Conservation (phyloP, 441 rosid species). For the Pelargonium fulgidum region DNA sequence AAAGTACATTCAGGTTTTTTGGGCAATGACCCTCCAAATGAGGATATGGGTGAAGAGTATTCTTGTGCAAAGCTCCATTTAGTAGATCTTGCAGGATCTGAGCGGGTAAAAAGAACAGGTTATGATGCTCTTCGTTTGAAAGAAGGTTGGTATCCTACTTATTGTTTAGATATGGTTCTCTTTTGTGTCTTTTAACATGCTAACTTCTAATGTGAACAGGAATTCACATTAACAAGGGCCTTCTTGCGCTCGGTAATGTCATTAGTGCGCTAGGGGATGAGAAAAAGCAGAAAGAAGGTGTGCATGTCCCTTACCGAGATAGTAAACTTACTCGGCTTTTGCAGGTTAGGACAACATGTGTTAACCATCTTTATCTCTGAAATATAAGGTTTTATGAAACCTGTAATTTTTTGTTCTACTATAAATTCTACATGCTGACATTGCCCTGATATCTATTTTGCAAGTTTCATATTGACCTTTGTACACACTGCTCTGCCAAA, state of each 20-base stretch:
- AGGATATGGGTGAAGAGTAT: slow-evolving; percentile 54
- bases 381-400: background rate
- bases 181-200: background rate
- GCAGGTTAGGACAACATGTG: slow-evolving; percentile 35
- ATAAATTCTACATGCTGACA: too few species aligned
- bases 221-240: slow-evolving; percentile 57
- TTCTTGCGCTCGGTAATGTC: slow-evolving; percentile 67
- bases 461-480: too few species aligned
- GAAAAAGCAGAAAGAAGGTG: slow-evolving; percentile 58
- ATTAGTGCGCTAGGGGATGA: slow-evolving; percentile 65
- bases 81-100: slow-evolving; percentile 69
- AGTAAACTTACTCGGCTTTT: slow-evolving; percentile 58
- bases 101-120: slow-evolving; percentile 66
- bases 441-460: too few species aligned
- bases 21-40: slow-evolving; percentile 32
- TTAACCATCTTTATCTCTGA: background rate
- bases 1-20: slow-evolving; percentile 36
- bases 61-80: slow-evolving; percentile 60
- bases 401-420: too few species aligned
- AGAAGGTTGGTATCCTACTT: slow-evolving; percentile 42
- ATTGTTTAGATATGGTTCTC: slow-evolving; percentile 14
- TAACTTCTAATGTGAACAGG: slow-evolving; percentile 29
- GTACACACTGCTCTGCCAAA: too few species aligned
- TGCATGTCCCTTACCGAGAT: slow-evolving; percentile 59
- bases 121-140: slow-evolving; percentile 52